Percentiles rank a stretch among this genome's conserved stretches.
phyloP scores from a whole-genome alignment of 2,329 filamentous ascomycete species.

The Pseudocercospora macadamiae region DNA sequence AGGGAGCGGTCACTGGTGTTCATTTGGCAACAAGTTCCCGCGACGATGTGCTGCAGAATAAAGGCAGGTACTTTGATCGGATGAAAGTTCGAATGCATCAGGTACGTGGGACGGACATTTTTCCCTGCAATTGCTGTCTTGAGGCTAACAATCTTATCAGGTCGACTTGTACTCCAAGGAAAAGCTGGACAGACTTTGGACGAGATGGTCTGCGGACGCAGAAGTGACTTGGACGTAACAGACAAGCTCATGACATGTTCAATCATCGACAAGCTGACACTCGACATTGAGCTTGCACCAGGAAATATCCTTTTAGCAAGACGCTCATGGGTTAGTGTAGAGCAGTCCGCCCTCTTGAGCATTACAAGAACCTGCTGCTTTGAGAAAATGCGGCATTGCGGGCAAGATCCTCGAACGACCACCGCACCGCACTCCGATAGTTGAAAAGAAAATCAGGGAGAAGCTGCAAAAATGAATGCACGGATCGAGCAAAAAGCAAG shows the following conservation, averaged over 20 bases:
- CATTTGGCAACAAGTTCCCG: slow-evolving; percentile 12
- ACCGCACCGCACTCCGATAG: too few relatives aligned
- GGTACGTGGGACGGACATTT: not conserved
- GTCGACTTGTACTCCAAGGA: slow-evolving; percentile 5
- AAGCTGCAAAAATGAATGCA: too few relatives aligned
- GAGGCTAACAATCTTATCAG: not conserved
- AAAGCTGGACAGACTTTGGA: slow-evolving; percentile 5
- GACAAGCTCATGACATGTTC: too few relatives aligned
- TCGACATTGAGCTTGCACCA: too few relatives aligned
- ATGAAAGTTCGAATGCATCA: slow-evolving; percentile 4
- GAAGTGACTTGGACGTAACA: slow-evolving; percentile 1
- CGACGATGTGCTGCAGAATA: not conserved
- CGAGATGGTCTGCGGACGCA: slow-evolving; percentile 5
- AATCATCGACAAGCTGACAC: not conserved
- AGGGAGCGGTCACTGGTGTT: slow-evolving; percentile 11
- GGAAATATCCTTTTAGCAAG: too few relatives aligned
- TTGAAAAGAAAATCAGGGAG: too few relatives aligned
- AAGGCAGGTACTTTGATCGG: slow-evolving; percentile 10
- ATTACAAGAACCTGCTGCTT: too few relatives aligned
- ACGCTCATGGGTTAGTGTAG: not conserved
- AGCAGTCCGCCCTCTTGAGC: too few relatives aligned
- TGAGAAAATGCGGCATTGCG: too few relatives aligned
- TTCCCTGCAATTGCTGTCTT: not conserved
- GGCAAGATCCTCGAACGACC: too few relatives aligned
- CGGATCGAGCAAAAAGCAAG: too few relatives aligned